Evolutionary conservation across 225 moss, liverwort and hornwort species (phyloP).

Genomic region (Pseudoscleropodium purum): DNA sequence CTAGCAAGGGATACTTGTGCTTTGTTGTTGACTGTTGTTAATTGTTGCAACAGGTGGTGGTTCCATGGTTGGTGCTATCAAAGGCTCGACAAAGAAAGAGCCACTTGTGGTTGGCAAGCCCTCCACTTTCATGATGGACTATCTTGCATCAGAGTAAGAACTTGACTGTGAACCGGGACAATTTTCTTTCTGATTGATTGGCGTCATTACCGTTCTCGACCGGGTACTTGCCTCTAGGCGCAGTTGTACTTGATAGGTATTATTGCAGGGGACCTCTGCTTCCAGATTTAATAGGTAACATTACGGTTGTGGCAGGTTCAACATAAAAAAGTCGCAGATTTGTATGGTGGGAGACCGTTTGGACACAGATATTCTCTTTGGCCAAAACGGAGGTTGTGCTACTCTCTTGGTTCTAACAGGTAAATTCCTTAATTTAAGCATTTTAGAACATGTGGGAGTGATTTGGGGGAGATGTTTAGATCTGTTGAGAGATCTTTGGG

Average conservation of each 20-base stretch:
- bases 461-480: background rate
- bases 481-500: background rate
- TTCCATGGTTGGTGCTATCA: constrained; percentile 80
- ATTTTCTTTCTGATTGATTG: background rate
- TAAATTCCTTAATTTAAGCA: background rate
- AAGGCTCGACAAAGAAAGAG: constrained; percentile 81
- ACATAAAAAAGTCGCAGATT: constrained; percentile 64
- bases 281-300: background rate
- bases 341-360: constrained; percentile 95
- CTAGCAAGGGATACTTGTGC: background rate
- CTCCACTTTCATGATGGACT: constrained; percentile 89
- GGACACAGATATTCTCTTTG: constrained; percentile 91
- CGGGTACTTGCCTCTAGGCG: background rate
- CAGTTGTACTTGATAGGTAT: background rate
- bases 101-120: constrained; percentile 85
- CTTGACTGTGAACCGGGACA: background rate
- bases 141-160: constrained; percentile 64
- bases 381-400: constrained; percentile 77
- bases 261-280: background rate
- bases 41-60: constrained; percentile 45
- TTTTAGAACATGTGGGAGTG: background rate
- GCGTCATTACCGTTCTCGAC: background rate
- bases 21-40: background rate
- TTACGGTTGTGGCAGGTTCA: constrained; percentile 40
- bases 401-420: constrained; percentile 85